Conservation (phyloP, 2,329 filamentous ascomycete genomes). For the Colletotrichum agaves region DNA sequence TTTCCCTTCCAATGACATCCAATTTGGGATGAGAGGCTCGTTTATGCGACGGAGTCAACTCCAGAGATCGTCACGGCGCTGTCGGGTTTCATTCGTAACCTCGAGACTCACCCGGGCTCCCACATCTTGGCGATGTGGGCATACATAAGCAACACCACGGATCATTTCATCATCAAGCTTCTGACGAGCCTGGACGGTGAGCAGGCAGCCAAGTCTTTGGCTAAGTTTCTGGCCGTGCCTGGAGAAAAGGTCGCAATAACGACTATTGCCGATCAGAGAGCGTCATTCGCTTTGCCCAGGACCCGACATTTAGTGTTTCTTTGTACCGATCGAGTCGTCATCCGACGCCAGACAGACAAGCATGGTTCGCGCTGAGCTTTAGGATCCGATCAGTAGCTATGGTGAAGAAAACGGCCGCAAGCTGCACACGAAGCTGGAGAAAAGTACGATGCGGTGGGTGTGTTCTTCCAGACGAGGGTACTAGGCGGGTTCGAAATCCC, state of each 20-base stretch:
- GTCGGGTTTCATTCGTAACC: not conserved
- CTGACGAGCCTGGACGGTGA: not conserved
- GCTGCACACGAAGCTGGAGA: slow-evolving; percentile 38
- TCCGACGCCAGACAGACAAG: not conserved
- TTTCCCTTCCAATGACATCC: slow-evolving; percentile 3
- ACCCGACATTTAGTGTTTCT: not conserved
- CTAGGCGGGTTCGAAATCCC: slow-evolving; percentile 11
- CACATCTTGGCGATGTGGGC: slow-evolving; percentile 2
- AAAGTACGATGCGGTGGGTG: slow-evolving; percentile 25
- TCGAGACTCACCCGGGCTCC: not conserved
- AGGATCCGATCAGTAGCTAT: slow-evolving; percentile 39
- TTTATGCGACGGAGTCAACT: not conserved
- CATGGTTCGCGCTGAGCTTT: slow-evolving; percentile 22
- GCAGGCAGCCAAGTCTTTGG: not conserved
- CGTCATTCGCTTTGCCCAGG: not conserved
- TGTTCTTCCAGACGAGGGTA: not conserved
- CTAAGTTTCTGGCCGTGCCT: not conserved
- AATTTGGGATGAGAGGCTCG: not conserved
- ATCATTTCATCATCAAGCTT: not conserved
- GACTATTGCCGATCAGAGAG: not conserved
- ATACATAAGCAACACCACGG: not conserved
- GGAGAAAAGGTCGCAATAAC: not conserved
- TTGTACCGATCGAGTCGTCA: not conserved
- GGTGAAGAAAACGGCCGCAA: slow-evolving; percentile 39
- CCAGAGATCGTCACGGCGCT: not conserved